Evolutionary conservation across 192 early-diverging fungal species (phyloP), one percentile per base, ranked within the genome.

Genomic region (Coemansia sp.): DNA sequence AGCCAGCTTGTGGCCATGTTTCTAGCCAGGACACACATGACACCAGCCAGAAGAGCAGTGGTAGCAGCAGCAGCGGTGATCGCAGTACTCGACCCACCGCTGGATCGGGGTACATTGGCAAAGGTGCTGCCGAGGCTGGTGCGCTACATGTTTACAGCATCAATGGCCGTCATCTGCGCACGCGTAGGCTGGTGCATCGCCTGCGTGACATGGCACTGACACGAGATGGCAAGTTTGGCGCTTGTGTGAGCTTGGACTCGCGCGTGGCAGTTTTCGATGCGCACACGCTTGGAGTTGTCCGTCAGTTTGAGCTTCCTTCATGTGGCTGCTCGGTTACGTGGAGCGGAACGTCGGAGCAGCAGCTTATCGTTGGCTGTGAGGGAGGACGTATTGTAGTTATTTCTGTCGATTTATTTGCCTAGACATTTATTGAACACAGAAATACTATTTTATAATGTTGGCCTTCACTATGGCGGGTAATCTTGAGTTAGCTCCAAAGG

Each of bases 151-250:
- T 77, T 7, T 77, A 71, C 49, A 57, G 50, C 12, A 45, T 71
- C 59, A 77, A 77, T 50, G 74, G 74, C 2, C 65, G 74, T 24
- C 74, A 71, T 29, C 49, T 77, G 61, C 74, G 69, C 57, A 77
- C 74, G 14, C 74, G 74, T 53, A 77, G 64, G 58, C 69, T 77
- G 22, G 65, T 65, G 3, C 74, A 64, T 20, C 65, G 57, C 22
- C 61, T 77, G n/a, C 61, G 65, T 39, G 74, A 77, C 59, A 71
- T 77, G 43, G 74, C 74, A 18, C 49, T 77, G 61, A 77, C 74
- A 12, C 54, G 19, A 14, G 74, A 77, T 49, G 74, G 74, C 45
- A 58, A 14, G 18, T 77, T 48, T 53, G 74, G 74, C 19, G 74
- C 61, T 6, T 71, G 64, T 20, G 74, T 77, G n/a, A 77, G 68